A percentile compares a stretch with the other conserved stretches of the same genome.
Conservation (phyloP, 768 basidiomycete species). For the Panellus pusillus region DNA sequence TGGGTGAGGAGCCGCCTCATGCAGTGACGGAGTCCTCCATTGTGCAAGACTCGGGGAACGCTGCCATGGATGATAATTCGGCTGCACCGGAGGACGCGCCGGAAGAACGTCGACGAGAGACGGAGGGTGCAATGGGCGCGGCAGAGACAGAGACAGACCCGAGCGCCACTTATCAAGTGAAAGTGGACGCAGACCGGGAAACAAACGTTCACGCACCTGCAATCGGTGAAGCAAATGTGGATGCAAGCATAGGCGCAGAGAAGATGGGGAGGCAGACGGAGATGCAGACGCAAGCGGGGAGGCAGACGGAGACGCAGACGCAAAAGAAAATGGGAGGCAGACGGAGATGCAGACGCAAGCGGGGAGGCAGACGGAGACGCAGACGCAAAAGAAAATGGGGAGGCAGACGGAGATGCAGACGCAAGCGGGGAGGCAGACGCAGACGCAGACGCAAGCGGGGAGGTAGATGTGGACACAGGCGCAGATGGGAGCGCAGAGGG, state of each 20-base stretch:
- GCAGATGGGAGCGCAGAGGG: constrained; percentile 22
- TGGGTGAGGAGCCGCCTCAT: no score
- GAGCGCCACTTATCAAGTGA: no score
- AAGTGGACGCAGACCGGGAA: constrained; percentile 9
- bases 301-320: constrained; percentile 42
- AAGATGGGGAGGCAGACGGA: neutral
- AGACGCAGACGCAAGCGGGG: neutral
- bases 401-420: no score
- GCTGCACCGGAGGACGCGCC: no score
- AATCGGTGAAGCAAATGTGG: no score
- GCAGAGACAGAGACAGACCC: no score
- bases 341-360: neutral
- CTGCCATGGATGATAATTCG: no score
- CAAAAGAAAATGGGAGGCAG: constrained; percentile 21
- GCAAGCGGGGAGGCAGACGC: neutral
- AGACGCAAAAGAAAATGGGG: neutral
- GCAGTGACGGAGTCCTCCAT: no score
- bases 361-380: neutral
- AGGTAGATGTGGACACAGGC: constrained; percentile 41
- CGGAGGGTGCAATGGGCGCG: no score
- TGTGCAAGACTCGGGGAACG: no score
- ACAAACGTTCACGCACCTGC: neutral
- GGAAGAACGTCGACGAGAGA: no score
- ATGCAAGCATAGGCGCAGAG: no score
- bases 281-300: constrained; percentile 4